Evolutionary conservation across 495 filamentous ascomycete genomes (phyloP).

Genomic region (Mytilinidion resinicola): DNA sequence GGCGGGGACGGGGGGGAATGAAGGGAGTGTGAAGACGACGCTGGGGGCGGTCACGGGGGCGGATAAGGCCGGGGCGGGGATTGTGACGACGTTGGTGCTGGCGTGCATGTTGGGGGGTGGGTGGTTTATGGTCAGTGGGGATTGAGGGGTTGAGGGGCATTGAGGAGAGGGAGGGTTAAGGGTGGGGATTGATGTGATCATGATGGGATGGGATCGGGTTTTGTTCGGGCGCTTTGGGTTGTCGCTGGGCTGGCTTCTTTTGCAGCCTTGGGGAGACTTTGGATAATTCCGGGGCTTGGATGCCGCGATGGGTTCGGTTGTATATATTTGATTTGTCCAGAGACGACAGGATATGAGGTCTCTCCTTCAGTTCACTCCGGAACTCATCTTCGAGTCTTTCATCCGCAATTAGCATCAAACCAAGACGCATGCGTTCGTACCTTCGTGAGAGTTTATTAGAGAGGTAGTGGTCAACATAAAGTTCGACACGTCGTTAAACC

Average conservation of each 20-base stretch:
- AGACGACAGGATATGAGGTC: background rate
- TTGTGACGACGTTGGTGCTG: conserved; percentile 49
- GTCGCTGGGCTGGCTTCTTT: too few species aligned
- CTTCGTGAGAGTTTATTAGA: background rate
- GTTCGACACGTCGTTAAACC: background rate
- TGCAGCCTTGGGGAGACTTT: background rate
- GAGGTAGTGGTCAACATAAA: background rate
- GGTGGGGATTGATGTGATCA: background rate
- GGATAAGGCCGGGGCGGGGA: conserved; percentile 55
- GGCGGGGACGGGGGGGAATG: conserved; percentile 49
- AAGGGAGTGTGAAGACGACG: conserved; percentile 8
- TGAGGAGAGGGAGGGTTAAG: background rate
- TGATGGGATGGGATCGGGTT: background rate
- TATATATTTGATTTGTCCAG: too few species aligned
- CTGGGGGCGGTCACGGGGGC: conserved; percentile 40
- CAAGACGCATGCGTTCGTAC: background rate
- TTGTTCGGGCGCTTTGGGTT: background rate
- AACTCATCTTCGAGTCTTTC: background rate
- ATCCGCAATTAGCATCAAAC: background rate
- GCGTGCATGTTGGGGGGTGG: conserved; percentile 38
- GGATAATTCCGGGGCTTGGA: background rate
- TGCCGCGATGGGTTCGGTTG: too few species aligned
- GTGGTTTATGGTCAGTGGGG: conserved; percentile 41
- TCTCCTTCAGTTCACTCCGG: background rate
- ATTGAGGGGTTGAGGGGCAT: conserved; percentile 11